Conservation (phyloP, 2,329 filamentous ascomycete genomes). For the Clathrospora elynae region DNA sequence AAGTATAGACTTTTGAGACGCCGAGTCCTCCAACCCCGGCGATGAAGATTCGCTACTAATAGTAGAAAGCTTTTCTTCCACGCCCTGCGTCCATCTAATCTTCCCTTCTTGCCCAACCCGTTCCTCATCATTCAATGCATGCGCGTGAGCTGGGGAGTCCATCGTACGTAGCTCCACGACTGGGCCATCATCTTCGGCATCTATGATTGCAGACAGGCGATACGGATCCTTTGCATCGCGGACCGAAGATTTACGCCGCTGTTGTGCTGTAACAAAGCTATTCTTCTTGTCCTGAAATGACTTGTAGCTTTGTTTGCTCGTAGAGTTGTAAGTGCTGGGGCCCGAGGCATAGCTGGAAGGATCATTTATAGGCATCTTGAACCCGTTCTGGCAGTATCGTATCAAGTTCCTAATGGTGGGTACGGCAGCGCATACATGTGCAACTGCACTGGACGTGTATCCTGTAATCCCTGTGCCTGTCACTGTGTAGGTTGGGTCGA, state of each 20-base stretch:
- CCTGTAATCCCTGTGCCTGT: conserved; percentile 4
- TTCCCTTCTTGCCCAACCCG: conserved; percentile 1
- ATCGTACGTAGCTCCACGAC: neutral
- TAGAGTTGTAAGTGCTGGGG: conserved; percentile 1
- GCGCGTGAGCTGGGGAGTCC: neutral
- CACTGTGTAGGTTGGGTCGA: conserved; percentile 8
- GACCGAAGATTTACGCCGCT: neutral
- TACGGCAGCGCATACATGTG: conserved; percentile 6
- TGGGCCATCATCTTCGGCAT: neutral
- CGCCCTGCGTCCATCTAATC: neutral
- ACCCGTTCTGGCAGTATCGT: conserved; percentile 3
- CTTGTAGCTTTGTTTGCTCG: conserved; percentile 5
- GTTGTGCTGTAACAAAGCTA: neutral
- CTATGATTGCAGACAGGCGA: conserved; percentile 1
- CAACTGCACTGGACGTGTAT: conserved; percentile 4
- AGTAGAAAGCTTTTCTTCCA: conserved; percentile 1
- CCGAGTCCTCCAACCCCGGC: conserved; percentile 1
- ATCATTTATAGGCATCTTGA: conserved; percentile 1
- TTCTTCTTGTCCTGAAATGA: conserved; percentile 4
- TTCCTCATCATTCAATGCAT: neutral
- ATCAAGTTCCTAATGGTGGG: conserved; percentile 4
- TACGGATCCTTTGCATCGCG: conserved; percentile 1
- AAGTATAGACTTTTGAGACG: conserved; percentile 2
- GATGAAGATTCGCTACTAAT: neutral
- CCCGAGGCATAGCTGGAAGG: conserved; percentile 1